Evolutionary conservation across 1,284 basidiomycete species (phyloP).

Genomic region (Rhodotorula sp.): DNA sequence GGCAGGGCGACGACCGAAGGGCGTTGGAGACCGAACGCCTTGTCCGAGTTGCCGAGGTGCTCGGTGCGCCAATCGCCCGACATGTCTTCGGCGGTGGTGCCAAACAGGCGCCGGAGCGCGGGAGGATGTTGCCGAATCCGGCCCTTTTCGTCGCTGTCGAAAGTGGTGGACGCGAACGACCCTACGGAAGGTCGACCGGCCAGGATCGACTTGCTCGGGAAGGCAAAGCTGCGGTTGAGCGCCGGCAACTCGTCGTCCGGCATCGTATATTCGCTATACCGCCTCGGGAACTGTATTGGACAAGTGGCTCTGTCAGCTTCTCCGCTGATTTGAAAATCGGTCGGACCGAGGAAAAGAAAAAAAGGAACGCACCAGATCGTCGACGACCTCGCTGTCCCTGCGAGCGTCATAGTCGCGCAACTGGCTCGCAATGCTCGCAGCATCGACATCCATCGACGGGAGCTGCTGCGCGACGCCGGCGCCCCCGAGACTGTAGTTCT

Average conservation of each 20-base stretch:
- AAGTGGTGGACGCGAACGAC: constrained; percentile 1
- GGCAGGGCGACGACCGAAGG: constrained; percentile 40
- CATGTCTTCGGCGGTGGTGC: neutral
- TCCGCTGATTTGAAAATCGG: no score
- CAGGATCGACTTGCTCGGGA: constrained; percentile 11
- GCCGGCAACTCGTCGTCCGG: constrained; percentile 8
- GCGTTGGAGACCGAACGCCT: constrained; percentile 18
- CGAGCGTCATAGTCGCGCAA: constrained; percentile 32
- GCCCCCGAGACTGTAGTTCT: neutral
- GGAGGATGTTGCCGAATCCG: constrained; percentile 2
- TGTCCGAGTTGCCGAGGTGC: constrained; percentile 22
- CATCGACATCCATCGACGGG: constrained; percentile 21
- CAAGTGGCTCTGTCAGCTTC: no score
- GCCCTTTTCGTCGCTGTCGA: constrained; percentile 20
- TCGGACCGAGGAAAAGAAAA: neutral
- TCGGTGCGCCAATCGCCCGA: constrained; percentile 33
- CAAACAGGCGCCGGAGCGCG: constrained; percentile 18
- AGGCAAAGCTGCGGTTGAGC: constrained; percentile 31
- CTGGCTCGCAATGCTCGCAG: constrained; percentile 32
- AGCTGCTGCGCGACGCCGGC: neutral
- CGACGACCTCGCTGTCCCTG: constrained; percentile 18
- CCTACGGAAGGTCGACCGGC: neutral
- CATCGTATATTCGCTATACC: constrained; percentile 15
- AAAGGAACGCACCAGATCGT: constrained; percentile 9
- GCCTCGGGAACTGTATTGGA: constrained; percentile 11